Evolutionary conservation across 768 basidiomycete species (phyloP), one percentile per base, ranked within the genome.

Genomic region (Amanita rimosa): DNA sequence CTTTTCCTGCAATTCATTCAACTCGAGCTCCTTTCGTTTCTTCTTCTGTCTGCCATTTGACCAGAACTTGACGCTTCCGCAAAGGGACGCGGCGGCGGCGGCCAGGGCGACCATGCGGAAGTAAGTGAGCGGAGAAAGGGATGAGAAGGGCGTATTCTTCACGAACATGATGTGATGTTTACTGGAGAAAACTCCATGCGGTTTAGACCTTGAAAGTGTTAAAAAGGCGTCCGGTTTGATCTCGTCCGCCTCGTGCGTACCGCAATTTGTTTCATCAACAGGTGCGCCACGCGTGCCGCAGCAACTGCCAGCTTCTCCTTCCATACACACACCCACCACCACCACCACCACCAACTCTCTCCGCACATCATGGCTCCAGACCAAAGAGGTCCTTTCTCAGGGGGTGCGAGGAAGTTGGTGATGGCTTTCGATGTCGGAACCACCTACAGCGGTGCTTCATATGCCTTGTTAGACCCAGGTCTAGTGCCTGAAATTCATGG

Each of bases 121-220:
- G 35, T 37, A 49, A 27, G 44, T 46, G 51, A 44, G 39, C 46
- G 51, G 50, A 45, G 53, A 54, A 47, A 31, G 51, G 47, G 53
- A 52, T 45, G 39, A 44, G 52, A 47, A 49, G 34, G 49, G 37
- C 22, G 49, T 6, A 26, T 47, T 35, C 53, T 44, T 44, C 51
- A 49, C 50, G 40, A 40, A 9, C 47, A 50, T 40, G 48, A 53
- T 43, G 55, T n/a, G 24, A 29, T 38, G 24, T 48, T 37, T 31
- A 24, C 22, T 10, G 9, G 45, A 17, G 4, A 24, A 16, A 35
- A 13, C 31, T 26, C 53, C 60, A 65, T 65, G 66, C 64, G 66
- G 66, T 60, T 51, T 48, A 60, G 60, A 65, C 64, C 64, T 67
- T 64, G 58, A 53, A 37, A 41, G n/a, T n/a, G n/a, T n/a, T n/a